Evolutionary conservation across 768 basidiomycete genomes (phyloP).

Genomic region (Mycena rebaudengoi): DNA sequence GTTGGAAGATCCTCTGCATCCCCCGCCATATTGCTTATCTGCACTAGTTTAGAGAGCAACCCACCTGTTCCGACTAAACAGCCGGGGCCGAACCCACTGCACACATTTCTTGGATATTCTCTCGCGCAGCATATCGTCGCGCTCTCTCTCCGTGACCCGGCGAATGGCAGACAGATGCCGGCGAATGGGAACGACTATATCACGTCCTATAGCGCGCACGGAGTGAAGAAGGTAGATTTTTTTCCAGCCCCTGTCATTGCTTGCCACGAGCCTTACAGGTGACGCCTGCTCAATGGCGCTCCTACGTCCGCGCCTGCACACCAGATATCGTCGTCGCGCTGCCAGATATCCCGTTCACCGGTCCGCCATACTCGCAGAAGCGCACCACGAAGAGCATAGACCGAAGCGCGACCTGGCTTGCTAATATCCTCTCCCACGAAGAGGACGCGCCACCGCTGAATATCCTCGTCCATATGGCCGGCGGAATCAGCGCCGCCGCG

Average conservation of each 20-base stretch:
- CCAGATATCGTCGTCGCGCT: slow-evolving; percentile 81
- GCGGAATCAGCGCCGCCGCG: slow-evolving; percentile 62
- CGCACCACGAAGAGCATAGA: slow-evolving; percentile 80
- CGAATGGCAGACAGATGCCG: slow-evolving; percentile 73
- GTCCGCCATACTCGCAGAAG: slow-evolving; percentile 78
- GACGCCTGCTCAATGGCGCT: slow-evolving; percentile 61
- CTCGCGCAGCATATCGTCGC: slow-evolving; percentile 59
- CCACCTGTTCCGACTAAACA: slow-evolving; percentile 75
- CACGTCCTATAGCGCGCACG: slow-evolving; percentile 67
- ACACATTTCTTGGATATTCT: slow-evolving; percentile 68
- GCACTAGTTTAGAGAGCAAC: slow-evolving; percentile 67
- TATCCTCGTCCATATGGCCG: slow-evolving; percentile 77
- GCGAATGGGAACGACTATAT: slow-evolving; percentile 70
- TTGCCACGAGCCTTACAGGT: slow-evolving; percentile 51
- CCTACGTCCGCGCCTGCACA: slow-evolving; percentile 57
- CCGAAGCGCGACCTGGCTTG: slow-evolving; percentile 71
- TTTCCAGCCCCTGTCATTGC: no score
- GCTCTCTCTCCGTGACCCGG: slow-evolving; percentile 71
- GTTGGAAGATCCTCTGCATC: slow-evolving; percentile 53
- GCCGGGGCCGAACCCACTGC: slow-evolving; percentile 61
- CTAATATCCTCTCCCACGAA: slow-evolving; percentile 55
- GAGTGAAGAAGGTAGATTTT: slow-evolving; percentile 61
- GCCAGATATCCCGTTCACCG: slow-evolving; percentile 72
- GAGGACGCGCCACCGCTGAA: slow-evolving; percentile 44
- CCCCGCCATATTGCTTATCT: no score